Percentiles rank a stretch among this genome's conserved stretches.
Evolutionary conservation across 768 basidiomycete genomes (phyloP).

Genomic region (Podaxis mareebaensis): DNA sequence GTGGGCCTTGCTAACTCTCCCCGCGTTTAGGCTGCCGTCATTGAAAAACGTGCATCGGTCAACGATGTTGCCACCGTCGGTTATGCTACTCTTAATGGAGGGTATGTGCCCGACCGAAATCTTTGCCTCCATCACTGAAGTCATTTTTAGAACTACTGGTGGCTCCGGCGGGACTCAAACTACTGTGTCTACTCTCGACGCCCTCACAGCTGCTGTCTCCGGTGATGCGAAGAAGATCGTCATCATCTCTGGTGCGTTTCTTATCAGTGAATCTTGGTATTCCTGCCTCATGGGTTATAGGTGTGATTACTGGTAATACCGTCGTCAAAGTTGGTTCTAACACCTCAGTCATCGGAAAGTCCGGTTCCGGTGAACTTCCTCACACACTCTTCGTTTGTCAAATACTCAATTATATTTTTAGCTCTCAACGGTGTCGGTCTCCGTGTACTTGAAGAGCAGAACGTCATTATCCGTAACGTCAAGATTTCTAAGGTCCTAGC

Average conservation of each 20-base stretch:
- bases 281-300: conserved; percentile 21
- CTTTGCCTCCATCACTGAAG: neutral
- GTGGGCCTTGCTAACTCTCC: neutral
- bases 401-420: conserved; percentile 17
- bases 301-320: conserved; percentile 43
- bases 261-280: neutral
- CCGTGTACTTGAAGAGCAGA: conserved; percentile 40
- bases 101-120: conserved; percentile 24
- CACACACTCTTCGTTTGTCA: neutral
- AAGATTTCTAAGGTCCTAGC: conserved; percentile 51
- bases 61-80: conserved; percentile 39
- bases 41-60: conserved; percentile 35
- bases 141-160: conserved; percentile 37
- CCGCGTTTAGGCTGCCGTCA: neutral
- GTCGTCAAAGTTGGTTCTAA: conserved; percentile 45
- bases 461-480: conserved; percentile 52
- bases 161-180: conserved; percentile 44
- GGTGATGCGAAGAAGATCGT: conserved; percentile 45
- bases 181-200: conserved; percentile 43
- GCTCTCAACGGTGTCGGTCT: conserved; percentile 47
- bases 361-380: conserved; percentile 33
- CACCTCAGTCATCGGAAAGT: conserved; percentile 42
- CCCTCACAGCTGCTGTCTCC: conserved; percentile 40
- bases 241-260: conserved; percentile 37
- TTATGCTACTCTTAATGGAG: conserved; percentile 39